Evolutionary conservation across 2,329 filamentous ascomycete genomes (phyloP), one percentile per base, ranked within the genome.

Genomic region (Pyrenophora seminiperda): DNA sequence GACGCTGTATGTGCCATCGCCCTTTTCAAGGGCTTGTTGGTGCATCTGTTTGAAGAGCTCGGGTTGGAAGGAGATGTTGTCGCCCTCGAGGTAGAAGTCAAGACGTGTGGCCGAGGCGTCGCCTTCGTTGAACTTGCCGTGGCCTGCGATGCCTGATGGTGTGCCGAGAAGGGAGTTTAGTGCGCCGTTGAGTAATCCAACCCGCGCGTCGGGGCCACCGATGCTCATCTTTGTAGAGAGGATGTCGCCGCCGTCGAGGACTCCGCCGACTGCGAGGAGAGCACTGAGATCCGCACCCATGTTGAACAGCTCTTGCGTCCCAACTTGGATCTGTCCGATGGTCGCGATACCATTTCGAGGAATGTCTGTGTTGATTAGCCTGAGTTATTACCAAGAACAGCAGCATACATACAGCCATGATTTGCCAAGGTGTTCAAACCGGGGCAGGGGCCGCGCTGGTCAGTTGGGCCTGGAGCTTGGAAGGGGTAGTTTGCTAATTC

Each of bases 381-480:
- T 31, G 56, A 1, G 60, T 7, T 47, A 52, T 7, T 49, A 33
- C 49, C 60, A 67, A n/a, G 40, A 14, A 20, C 5, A 29, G 7
- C 7, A 1, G 3, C n/a, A 5, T 11, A 22, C 41, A 29, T 37
- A 45, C 41, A 45, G 22, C 41, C 33, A 22, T 45, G 41, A 9
- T 45, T 45, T 20, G 41, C 41, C 20, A 45, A 9, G 13, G 41
- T 45, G 13, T 45, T 47, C 15, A 75, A 52, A 15, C 73, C 72
- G 9, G 74, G 74, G 51, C 74, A 76, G 33, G 63, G 66, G n/a
- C 73, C 73, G 45, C 73, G 70, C 29, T 77, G 75, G 47, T 77
- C 75, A 6, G 64, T 68, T 13, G 65, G 46, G 1, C 64, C 64
- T 3, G 74, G 74, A 9, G 72, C 65, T n/a, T 68, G 57, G 43